A percentile compares a stretch with the other conserved stretches of the same genome.
Evolutionary conservation across 768 basidiomycete species (phyloP).

Genomic region (Pleurotus djamor): DNA sequence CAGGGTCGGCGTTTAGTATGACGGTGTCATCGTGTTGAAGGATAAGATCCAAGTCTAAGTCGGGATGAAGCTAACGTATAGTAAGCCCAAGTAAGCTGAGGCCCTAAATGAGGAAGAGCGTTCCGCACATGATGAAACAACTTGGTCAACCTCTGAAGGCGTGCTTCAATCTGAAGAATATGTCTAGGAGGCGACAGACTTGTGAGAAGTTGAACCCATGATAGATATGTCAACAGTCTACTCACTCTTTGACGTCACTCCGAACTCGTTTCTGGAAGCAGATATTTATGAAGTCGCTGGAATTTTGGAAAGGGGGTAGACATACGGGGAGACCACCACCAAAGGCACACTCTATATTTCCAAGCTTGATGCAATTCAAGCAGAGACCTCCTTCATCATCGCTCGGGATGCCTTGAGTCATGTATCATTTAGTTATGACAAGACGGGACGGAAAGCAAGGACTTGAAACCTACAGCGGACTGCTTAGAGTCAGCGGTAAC

Average conservation of each 20-base stretch:
- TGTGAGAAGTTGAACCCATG: not conserved
- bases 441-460: not conserved
- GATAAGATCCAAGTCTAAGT: constrained; percentile 30
- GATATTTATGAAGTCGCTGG: not conserved
- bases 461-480: constrained; percentile 37
- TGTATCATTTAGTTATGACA: constrained; percentile 27
- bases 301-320: not conserved
- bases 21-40: too few relatives aligned
- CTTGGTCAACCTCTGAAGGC: constrained; percentile 64
- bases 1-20: too few relatives aligned
- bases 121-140: constrained; percentile 48
- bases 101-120: not conserved
- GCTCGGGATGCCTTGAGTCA: constrained; percentile 58
- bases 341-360: constrained; percentile 58
- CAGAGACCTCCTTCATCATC: constrained; percentile 39
- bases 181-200: constrained; percentile 35
- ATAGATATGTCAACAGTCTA: not conserved
- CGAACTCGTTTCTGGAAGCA: constrained; percentile 48
- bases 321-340: constrained; percentile 63
- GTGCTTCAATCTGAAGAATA: constrained; percentile 58
- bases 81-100: not conserved
- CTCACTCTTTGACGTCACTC: constrained; percentile 30
- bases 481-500: constrained; percentile 12
- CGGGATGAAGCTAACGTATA: constrained; percentile 48
- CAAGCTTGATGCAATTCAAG: constrained; percentile 54